Base-by-base conservation (phyloP, 805 yeast species). In the Wickerhamiella sorbophila region DNA sequence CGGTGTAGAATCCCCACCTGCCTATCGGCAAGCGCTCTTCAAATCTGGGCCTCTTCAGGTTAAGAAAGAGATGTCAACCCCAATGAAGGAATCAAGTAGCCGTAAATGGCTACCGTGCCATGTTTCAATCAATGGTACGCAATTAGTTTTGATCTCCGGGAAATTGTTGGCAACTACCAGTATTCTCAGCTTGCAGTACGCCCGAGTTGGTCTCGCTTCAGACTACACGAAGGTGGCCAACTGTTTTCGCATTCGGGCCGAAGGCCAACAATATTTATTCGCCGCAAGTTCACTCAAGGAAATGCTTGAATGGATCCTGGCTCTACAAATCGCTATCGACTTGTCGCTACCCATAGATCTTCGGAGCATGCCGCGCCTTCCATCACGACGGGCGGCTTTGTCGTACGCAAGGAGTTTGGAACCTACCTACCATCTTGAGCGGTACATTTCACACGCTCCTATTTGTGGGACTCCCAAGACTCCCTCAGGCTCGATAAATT, bases 101-200 rank as follows among this genome's bases (percentile, higher is more conserved):
- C 66, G 94, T 47, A 69, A 73, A 9, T 87, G 97, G 97, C 70
- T 67, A 50, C 64, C 70, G 34, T 70, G 70, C 35, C 65, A 80
- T 18, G 66, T 84, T 58, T 93, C 81, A 53, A 64, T 87, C 39
- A 85, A 87, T 64, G 82, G 88, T 16, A 87, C 96, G 1, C 94
- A 84, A 61, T 62, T 87, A 29, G 81, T 81, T 58, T 63, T 87
- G 42, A 82, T 80, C 57, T 52, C 59, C 15, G 63, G 66, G 12
- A 72, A 66, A 31, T 48, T 59, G 4, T 21, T 43, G 22, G 18
- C 18, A 51, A 58, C 15, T 21, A 38, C 42, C 29, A 40, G 31
- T 20, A 1, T 60, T 35, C 87, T 75, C 58, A 76, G 95, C 1
- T 66, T 88, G 31, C 97, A 91, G 59, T 77, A 78, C 60, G 87